These are phyloP conservation scores for Paramecium pentaurelia DNA, from an alignment of 73 alveolate species.

Conservation along the genomic window DNA sequence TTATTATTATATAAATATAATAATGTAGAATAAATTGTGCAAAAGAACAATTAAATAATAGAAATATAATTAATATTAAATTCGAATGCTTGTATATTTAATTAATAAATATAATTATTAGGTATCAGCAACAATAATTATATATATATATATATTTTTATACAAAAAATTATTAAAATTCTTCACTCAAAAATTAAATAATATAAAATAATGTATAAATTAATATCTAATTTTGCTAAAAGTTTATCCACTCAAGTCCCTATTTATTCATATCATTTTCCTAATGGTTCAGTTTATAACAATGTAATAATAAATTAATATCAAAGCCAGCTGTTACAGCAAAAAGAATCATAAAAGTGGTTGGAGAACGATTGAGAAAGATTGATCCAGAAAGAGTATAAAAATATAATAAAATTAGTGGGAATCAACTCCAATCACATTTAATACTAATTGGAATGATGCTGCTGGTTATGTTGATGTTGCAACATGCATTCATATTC, in stretches of 20 bases:
- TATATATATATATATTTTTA: no score
- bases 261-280: not conserved
- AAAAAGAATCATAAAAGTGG: conserved; percentile 79
- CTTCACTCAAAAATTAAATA: not conserved
- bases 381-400: conserved; percentile 65
- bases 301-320: not conserved
- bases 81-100: no score
- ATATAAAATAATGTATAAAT: not conserved
- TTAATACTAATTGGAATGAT: conserved; percentile 83
- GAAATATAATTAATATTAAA: no score
- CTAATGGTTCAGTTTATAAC: not conserved
- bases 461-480: conserved; percentile 71
- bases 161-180: not conserved
- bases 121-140: not conserved
- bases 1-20: no score
- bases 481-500: conserved; percentile 78
- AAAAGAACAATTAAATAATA: no score
- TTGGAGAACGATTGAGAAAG: conserved; percentile 82
- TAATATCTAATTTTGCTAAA: not conserved
- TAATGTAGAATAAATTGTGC: no score
- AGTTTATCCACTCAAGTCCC: not conserved
- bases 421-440: conserved; percentile 87
- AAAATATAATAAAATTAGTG: conserved; percentile 59
- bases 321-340: conserved; percentile 60
- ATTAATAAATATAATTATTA: no score